These are phyloP conservation scores for Tubosaeta sp. DNA, from an alignment of 768 basidiomycete genomes.

Conservation along the genomic window DNA sequence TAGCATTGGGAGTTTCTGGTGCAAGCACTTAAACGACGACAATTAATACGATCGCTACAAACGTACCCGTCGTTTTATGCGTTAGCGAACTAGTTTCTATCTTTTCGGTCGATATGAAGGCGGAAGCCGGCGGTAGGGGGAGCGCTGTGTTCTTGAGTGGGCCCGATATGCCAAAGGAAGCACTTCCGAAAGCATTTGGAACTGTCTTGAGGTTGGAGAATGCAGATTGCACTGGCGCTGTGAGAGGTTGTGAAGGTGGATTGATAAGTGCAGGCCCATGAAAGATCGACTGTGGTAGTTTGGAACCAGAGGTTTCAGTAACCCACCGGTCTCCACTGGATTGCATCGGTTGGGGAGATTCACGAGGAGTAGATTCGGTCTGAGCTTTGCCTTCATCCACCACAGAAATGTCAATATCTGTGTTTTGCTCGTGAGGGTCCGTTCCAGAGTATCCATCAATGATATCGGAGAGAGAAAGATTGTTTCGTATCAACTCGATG, in stretches of 20 bases:
- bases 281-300: constrained; percentile 25
- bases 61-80: constrained; percentile 13
- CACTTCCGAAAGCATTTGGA: constrained; percentile 33
- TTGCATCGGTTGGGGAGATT: constrained; percentile 16
- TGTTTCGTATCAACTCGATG: constrained; percentile 61
- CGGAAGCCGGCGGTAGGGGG: constrained; percentile 1
- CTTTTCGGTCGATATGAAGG: constrained; percentile 7
- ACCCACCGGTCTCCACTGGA: constrained; percentile 31
- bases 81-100: not conserved
- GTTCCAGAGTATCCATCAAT: constrained; percentile 56
- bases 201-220: constrained; percentile 33
- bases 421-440: constrained; percentile 22
- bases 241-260: constrained; percentile 11
- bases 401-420: constrained; percentile 24
- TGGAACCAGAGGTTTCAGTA: constrained; percentile 29
- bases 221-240: constrained; percentile 21
- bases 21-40: not conserved
- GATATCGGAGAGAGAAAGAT: constrained; percentile 54
- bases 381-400: constrained; percentile 20
- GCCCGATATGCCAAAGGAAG: constrained; percentile 16
- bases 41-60: not conserved
- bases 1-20: not conserved
- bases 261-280: constrained; percentile 7
- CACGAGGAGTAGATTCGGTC: constrained; percentile 2
- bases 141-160: constrained; percentile 1